Evolutionary conservation across 2,329 filamentous ascomycete genomes (phyloP).

Genomic region (Ampelomyces quisqualis): DNA sequence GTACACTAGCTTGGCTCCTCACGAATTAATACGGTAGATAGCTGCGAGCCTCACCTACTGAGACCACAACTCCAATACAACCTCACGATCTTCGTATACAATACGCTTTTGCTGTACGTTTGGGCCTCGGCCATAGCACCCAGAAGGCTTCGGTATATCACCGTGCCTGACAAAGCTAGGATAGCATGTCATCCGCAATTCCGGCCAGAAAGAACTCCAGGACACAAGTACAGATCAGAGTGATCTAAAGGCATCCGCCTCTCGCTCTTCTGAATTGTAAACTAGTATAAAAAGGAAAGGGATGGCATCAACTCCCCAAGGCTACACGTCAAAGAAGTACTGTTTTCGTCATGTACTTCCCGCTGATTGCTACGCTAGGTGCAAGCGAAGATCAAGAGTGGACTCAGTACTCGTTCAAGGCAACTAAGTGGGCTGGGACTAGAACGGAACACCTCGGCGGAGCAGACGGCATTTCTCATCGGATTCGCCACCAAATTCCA

Average conservation of each 20-base stretch:
- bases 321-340: neutral
- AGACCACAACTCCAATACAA: too few species aligned
- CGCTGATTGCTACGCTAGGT: conserved; percentile 1
- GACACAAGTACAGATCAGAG: conserved; percentile 3
- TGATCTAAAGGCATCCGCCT: conserved; percentile 3
- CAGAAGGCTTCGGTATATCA: conserved; percentile 1
- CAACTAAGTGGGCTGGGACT: conserved; percentile 3
- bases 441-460: conserved; percentile 4
- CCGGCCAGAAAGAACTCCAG: conserved; percentile 4
- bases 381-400: conserved; percentile 2
- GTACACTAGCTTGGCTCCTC: too few species aligned
- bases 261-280: conserved; percentile 3
- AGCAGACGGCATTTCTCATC: conserved; percentile 5
- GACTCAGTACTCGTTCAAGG: conserved; percentile 1
- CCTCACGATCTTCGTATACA: too few species aligned
- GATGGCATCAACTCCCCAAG: conserved; percentile 1
- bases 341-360: neutral
- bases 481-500: conserved; percentile 5
- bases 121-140: too few species aligned
- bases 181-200: conserved; percentile 4
- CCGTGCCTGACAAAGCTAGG: conserved; percentile 4
- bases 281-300: conserved; percentile 3
- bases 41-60: too few species aligned
- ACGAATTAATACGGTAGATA: too few species aligned
- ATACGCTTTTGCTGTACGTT: too few species aligned